phyloP scores from a whole-genome alignment of 176 grass and related monocot species.

The Oryza meridionalis region DNA sequence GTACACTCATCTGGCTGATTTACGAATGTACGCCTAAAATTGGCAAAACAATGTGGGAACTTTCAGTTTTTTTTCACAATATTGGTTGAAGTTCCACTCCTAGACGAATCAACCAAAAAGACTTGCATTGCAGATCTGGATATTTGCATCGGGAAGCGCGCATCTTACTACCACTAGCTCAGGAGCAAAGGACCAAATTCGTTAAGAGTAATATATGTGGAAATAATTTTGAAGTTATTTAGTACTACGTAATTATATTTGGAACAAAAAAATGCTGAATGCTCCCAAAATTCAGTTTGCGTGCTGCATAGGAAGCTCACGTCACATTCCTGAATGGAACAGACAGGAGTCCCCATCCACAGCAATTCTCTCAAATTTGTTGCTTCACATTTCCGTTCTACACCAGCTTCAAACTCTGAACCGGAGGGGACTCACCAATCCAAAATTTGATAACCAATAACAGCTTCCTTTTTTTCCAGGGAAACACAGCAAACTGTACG shows the following conservation, averaged over 20 bases:
- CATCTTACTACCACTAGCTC: no score
- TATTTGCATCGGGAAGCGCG: not conserved
- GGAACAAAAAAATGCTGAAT: no score
- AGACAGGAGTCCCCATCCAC: not conserved
- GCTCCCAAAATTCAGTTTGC: not conserved
- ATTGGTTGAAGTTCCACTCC: no score
- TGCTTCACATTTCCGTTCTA: not conserved
- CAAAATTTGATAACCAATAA: slow-evolving; percentile 16
- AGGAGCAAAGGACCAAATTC: no score
- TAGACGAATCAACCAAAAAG: not conserved
- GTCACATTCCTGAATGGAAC: not conserved
- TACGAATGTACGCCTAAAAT: not conserved
- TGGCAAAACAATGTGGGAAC: not conserved
- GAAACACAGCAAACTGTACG: not conserved
- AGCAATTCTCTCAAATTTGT: not conserved
- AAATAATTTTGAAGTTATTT: no score
- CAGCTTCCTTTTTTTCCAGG: not conserved
- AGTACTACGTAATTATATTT: no score
- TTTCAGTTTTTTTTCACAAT: not conserved
- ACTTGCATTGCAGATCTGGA: not conserved
- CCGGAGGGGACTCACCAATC: not conserved
- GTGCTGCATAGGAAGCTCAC: not conserved
- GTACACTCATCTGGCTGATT: no score
- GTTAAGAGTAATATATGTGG: no score
- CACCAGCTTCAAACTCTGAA: not conserved